These are phyloP conservation scores for Linaria vulgaris DNA, from an alignment of 257 asterid genomes.

Conservation along the genomic window DNA sequence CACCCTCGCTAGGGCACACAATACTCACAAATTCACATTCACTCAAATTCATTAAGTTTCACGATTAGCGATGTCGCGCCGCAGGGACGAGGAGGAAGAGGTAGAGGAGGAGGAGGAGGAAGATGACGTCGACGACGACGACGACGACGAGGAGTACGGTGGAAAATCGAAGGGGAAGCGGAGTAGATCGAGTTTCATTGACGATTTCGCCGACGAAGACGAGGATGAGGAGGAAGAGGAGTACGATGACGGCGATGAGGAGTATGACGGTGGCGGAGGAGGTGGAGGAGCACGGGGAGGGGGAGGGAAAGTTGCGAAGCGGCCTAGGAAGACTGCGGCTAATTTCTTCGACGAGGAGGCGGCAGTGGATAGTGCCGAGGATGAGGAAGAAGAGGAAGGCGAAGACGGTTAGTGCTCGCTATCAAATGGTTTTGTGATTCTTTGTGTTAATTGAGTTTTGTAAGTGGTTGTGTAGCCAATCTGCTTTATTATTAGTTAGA, in stretches of 20 bases:
- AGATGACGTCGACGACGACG: conserved; percentile 54
- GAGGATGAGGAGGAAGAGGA: conserved; percentile 85
- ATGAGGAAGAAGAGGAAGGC: conserved; percentile 91
- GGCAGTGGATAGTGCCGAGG: conserved; percentile 78
- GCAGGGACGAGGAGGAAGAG: conserved; percentile 61
- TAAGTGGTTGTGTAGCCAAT: conserved; percentile 2
- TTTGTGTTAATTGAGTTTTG: not conserved
- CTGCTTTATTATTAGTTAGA: not conserved
- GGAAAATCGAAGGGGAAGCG: conserved; percentile 71
- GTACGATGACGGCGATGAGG: conserved; percentile 69
- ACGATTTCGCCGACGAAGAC: conserved; percentile 78
- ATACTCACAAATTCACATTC: no score
- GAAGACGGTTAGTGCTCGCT: conserved; percentile 69
- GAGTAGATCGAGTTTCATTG: conserved; percentile 61
- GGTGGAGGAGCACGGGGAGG: conserved; percentile 38
- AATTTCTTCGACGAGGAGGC: conserved; percentile 75
- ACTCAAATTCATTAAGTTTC: not conserved
- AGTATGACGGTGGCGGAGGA: conserved; percentile 36
- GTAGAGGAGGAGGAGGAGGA: conserved; percentile 69
- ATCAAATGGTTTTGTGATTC: not conserved
- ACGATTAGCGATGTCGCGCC: conserved; percentile 50
- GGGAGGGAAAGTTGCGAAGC: conserved; percentile 39
- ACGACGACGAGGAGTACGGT: conserved; percentile 58
- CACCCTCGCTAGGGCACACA: no score
- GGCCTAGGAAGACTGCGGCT: not conserved